Conservation (phyloP, 345 rosid genomes). For the Pistacia integerrima region DNA sequence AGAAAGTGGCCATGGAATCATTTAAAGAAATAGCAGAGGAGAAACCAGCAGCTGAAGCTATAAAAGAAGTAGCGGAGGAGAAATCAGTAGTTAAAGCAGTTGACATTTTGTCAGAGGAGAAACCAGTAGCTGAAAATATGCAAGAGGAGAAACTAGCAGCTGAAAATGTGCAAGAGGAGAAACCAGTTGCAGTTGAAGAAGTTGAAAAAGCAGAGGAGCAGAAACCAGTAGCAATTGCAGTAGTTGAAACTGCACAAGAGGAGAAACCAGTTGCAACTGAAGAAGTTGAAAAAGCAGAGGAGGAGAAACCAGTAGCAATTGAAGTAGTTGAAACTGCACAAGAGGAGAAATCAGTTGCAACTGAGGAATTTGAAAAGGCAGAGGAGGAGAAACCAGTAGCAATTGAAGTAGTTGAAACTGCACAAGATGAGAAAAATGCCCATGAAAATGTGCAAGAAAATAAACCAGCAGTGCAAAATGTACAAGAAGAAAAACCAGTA, state of each 20-base stretch:
- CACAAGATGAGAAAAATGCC: background rate
- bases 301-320: background rate
- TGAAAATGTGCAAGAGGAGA: background rate
- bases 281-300: slow-evolving; percentile 6
- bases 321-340: slow-evolving; percentile 12
- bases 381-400: background rate
- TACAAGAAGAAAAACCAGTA: slow-evolving; percentile 3
- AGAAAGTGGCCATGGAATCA: background rate
- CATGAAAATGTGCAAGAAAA: slow-evolving; percentile 15
- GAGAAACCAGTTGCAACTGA: background rate
- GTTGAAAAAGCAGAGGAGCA: slow-evolving; percentile 10
- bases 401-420: slow-evolving; percentile 10
- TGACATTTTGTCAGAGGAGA: slow-evolving; percentile 7
- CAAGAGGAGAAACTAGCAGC: slow-evolving; percentile 10
- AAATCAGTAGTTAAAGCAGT: background rate
- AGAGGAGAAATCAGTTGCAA: background rate
- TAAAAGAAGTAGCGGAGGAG: background rate
- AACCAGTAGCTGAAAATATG: slow-evolving; percentile 9
- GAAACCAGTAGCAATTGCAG: background rate
- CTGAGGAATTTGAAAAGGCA: slow-evolving; percentile 10
- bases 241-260: slow-evolving; percentile 5
- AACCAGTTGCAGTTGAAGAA: background rate
- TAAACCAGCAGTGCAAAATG: slow-evolving; percentile 4
- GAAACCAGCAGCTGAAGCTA: slow-evolving; percentile 11
- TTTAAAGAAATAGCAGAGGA: slow-evolving; percentile 5